phyloP scores from a whole-genome alignment of 306 rosid genomes.

The Spatholobus suberectus region DNA sequence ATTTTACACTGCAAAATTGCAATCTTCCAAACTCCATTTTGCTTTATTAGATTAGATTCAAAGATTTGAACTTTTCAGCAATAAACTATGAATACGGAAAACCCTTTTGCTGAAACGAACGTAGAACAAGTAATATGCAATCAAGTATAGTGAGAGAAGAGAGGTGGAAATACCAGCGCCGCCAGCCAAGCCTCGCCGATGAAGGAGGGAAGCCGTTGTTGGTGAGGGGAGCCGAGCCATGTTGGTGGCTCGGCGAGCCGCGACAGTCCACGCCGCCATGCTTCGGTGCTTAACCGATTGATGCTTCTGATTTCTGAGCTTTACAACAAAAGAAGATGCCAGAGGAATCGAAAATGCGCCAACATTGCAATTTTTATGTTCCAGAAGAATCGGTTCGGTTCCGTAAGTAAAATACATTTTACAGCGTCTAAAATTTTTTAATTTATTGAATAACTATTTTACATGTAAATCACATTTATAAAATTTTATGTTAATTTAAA shows the following conservation, averaged over 20 bases:
- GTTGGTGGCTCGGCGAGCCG: conserved; percentile 49
- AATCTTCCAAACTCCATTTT: not conserved
- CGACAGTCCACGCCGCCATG: conserved; percentile 60
- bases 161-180: conserved; percentile 43
- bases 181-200: conserved; percentile 58
- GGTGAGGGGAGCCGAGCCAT: conserved; percentile 48
- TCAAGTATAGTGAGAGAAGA: not conserved
- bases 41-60: not conserved
- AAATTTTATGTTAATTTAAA: too few relatives aligned
- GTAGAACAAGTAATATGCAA: not conserved
- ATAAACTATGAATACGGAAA: not conserved
- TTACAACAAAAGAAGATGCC: conserved; percentile 16
- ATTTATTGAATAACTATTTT: too few relatives aligned
- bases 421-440: too few relatives aligned
- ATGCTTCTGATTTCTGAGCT: not conserved
- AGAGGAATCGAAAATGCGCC: conserved; percentile 11
- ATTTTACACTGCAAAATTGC: not conserved
- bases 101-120: not conserved
- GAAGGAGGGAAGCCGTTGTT: conserved; percentile 50
- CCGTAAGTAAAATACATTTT: not conserved
- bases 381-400: not conserved
- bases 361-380: not conserved
- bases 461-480: too few relatives aligned
- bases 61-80: conserved; percentile 6
- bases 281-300: not conserved